A percentile compares a stretch with the other conserved stretches of the same genome.
phyloP scores from a whole-genome alignment of 306 rosid genomes.

The Ochetophila trinervis region DNA sequence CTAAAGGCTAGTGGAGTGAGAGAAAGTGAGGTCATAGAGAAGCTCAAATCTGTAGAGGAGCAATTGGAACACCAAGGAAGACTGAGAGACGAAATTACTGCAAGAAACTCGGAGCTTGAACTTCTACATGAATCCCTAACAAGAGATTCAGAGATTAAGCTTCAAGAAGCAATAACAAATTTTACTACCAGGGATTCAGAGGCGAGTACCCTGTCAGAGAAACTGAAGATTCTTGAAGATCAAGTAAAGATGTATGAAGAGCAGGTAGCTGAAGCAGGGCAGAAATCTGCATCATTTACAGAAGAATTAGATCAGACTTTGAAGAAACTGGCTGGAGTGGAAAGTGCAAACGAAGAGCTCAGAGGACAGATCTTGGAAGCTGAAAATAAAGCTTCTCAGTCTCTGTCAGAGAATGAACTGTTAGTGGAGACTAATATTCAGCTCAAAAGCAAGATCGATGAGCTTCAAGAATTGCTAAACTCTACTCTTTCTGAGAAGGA shows the following conservation, averaged over 20 bases:
- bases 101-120: conserved; percentile 68
- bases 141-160: conserved; percentile 65
- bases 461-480: conserved; percentile 65
- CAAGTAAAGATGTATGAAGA: conserved; percentile 45
- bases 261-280: conserved; percentile 41
- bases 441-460: conserved; percentile 70
- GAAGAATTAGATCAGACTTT: conserved; percentile 55
- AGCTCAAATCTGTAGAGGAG: conserved; percentile 69
- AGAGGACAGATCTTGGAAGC: conserved; percentile 47
- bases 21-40: conserved; percentile 54
- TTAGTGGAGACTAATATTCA: conserved; percentile 73
- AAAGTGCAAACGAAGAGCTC: conserved; percentile 66
- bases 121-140: conserved; percentile 57
- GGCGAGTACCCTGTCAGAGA: conserved; percentile 68
- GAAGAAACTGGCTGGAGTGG: conserved; percentile 49
- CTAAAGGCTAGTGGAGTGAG: conserved; percentile 54
- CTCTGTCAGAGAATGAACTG: conserved; percentile 63
- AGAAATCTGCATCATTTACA: conserved; percentile 39
- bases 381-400: conserved; percentile 61
- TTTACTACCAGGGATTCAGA: conserved; percentile 59
- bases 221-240: conserved; percentile 54
- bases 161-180: conserved; percentile 58
- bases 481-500: conserved; percentile 65
- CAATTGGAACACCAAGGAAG: conserved; percentile 47
- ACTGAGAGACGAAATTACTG: conserved; percentile 43